Base-by-base conservation (phyloP, 1,139 yeast genomes). In the Debaryomyces udenii region DNA sequence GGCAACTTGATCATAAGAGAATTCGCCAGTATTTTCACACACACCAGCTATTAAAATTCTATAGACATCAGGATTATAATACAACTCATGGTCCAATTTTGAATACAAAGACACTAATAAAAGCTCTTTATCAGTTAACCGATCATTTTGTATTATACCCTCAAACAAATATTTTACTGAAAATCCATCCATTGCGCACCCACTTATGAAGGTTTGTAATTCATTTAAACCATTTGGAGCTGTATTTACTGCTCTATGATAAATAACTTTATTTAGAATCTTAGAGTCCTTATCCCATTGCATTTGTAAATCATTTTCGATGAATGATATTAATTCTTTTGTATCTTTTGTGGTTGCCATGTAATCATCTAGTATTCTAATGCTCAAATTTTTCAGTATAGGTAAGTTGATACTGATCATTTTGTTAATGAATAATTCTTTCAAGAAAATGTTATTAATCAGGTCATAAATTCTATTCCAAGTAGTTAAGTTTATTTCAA, bases 401-500 rank as follows among this genome's bases (percentile, higher is more conserved):
- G 76, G 75, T 9, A 72, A 47, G 31, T 64, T 61, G 17, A 66
- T 51, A 30, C 55, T 48, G 33, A 64, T 64, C 35, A 71, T 55
- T 34, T 54, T 57, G 40, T 66, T 63, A 24, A 72, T 55, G 38
- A 66, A 68, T 31, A 56, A 45, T 44, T 73, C 78, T 38, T 69
- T 66, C 20, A 72, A 49, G 38, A 67, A 68, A 2, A 68, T 58
- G 43, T 70, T 71, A 40, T 53, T 54, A 30, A 71, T 64, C 46
- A 70, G 60, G 41, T 67, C 71, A 47, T 72, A 73, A 10, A 73
- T 54, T 33, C 75, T 49, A 38, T 57, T 60, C 61, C 68, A 70
- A 1, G 76, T 71, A 6, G 61, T 52, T 40, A 72, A 53, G 48
- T 70, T 61, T 27, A 63, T 57, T n/a, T 57, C 55, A n/a, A 71